These are phyloP conservation scores for Zalaria sp. DNA, from an alignment of 2,329 filamentous ascomycete genomes.

Conservation along the genomic window DNA sequence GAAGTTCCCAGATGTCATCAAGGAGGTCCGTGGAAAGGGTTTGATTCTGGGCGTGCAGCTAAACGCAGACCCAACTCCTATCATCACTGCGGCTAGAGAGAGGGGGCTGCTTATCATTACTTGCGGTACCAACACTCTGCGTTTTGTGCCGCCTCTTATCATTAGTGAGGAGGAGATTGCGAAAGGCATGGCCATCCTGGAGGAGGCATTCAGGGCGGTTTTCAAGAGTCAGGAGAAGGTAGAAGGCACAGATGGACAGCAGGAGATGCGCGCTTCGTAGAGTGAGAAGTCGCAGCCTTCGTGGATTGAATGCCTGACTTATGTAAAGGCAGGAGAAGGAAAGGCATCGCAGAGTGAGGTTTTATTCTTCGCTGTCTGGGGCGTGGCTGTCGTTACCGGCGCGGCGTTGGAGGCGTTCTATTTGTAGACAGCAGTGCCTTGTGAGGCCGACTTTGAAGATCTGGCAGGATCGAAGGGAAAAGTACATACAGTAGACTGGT, in stretches of 20 bases:
- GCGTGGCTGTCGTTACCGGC: no score
- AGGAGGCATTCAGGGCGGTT: conserved; percentile 47
- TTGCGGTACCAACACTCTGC: conserved; percentile 78
- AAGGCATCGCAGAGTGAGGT: no score
- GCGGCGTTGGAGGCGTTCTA: no score
- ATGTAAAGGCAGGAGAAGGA: no score
- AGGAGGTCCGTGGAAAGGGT: conserved; percentile 69
- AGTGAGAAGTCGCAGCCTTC: no score
- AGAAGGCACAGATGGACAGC: conserved; percentile 26
- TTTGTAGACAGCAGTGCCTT: no score
- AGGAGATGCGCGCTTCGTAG: conserved; percentile 23
- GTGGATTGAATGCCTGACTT: no score
- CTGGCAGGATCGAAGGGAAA: no score
- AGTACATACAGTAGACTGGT: no score
- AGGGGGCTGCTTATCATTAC: conserved; percentile 82
- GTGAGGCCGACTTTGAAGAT: no score
- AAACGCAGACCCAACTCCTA: conserved; percentile 52
- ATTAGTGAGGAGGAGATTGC: conserved; percentile 71
- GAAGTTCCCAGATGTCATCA: conserved; percentile 56
- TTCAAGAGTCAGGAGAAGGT: conserved; percentile 26
- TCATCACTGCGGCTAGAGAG: conserved; percentile 78
- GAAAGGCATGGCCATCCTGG: conserved; percentile 61
- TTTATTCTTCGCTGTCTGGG: no score
- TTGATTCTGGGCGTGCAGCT: conserved; percentile 81
- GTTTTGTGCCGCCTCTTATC: conserved; percentile 79